These are phyloP conservation scores for Cercophora samala DNA, from an alignment of 495 filamentous ascomycete genomes.

Conservation along the genomic window DNA sequence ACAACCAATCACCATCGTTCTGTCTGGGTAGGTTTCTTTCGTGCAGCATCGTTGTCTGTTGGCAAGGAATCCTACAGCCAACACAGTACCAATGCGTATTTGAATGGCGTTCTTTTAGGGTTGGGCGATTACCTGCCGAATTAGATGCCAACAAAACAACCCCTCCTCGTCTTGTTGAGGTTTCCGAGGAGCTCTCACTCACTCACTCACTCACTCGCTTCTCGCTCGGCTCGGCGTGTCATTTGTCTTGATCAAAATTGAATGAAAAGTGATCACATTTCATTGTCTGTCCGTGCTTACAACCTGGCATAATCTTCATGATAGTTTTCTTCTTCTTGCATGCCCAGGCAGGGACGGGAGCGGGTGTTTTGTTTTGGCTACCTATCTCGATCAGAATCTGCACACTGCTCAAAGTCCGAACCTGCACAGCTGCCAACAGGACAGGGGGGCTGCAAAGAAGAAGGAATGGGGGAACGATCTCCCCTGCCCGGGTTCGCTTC, in stretches of 20 bases:
- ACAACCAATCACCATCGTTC: too few relatives aligned
- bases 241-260: too few relatives aligned
- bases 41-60: neutral
- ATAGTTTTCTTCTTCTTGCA: too few relatives aligned
- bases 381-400: neutral
- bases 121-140: neutral
- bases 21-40: neutral
- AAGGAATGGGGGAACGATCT: neutral
- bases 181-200: neutral
- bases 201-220: too few relatives aligned
- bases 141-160: neutral
- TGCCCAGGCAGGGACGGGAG: too few relatives aligned
- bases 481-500: neutral
- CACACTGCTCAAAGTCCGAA: neutral
- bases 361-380: too few relatives aligned
- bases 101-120: neutral
- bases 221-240: too few relatives aligned
- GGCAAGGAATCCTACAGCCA: neutral
- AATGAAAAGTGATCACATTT: too few relatives aligned
- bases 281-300: too few relatives aligned
- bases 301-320: too few relatives aligned
- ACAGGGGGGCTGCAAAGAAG: neutral
- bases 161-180: too few relatives aligned
- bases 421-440: too few relatives aligned
- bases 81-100: neutral